These are phyloP conservation scores for Letharia lupina DNA, from an alignment of 495 filamentous ascomycete genomes.

Conservation along the genomic window DNA sequence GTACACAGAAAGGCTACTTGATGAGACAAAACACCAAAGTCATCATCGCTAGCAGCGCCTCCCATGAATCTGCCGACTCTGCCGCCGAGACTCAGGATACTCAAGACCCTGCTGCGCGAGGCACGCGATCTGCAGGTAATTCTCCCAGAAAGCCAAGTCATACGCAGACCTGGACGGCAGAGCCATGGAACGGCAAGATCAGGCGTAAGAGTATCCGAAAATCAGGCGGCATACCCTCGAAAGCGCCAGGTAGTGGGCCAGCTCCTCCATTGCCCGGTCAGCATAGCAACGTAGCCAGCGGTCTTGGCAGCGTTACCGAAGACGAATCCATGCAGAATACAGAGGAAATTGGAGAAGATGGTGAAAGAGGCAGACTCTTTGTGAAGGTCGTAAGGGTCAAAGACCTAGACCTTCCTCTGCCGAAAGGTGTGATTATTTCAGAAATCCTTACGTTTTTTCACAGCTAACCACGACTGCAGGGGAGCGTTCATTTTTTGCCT, in stretches of 20 bases:
- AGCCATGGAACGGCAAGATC: constrained; percentile 83
- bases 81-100: constrained; percentile 39
- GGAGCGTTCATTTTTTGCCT: constrained; percentile 83
- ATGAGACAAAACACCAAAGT: constrained; percentile 99
- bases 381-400: constrained; percentile 97
- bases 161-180: constrained; percentile 85
- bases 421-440: constrained; percentile 57
- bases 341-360: constrained; percentile 60
- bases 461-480: constrained; percentile 42
- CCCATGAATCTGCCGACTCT: constrained; percentile 37
- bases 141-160: constrained; percentile 67
- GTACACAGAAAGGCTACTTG: constrained; percentile 86
- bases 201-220: constrained; percentile 59
- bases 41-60: constrained; percentile 73
- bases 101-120: constrained; percentile 45
- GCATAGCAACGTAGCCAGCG: constrained; percentile 62
- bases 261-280: constrained; percentile 84
- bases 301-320: constrained; percentile 52
- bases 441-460: not conserved
- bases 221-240: constrained; percentile 52
- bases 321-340: constrained; percentile 45
- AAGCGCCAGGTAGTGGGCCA: constrained; percentile 52
- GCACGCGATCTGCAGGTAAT: constrained; percentile 56
- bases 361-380: constrained; percentile 86
- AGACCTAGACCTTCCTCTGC: constrained; percentile 83